Evolutionary conservation across 805 yeast species (phyloP).

Genomic region (Candida rishiriensis): DNA sequence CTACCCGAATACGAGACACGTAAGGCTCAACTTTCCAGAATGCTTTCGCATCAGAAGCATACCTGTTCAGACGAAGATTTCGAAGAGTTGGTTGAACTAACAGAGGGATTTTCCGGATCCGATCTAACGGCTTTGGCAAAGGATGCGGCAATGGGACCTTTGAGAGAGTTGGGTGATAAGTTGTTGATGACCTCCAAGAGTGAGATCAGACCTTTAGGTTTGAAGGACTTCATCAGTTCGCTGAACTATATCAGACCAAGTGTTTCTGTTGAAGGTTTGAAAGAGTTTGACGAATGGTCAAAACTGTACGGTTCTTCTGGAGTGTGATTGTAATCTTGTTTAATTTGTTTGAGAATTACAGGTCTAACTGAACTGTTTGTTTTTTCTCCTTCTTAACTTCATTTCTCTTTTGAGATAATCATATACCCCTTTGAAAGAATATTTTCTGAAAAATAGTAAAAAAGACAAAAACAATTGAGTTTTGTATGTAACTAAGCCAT

Average conservation of each 20-base stretch:
- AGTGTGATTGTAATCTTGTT: constrained; percentile 36
- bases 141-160: constrained; percentile 98
- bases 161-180: constrained; percentile 83
- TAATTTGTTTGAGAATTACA: too few relatives aligned
- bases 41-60: constrained; percentile 69
- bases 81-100: constrained; percentile 53
- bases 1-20: constrained; percentile 87
- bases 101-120: constrained; percentile 76
- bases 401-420: too few relatives aligned
- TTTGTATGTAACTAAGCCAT: too few relatives aligned
- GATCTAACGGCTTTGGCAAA: constrained; percentile 92
- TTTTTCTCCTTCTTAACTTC: too few relatives aligned
- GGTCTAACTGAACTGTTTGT: too few relatives aligned
- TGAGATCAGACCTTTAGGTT: constrained; percentile 68
- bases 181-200: constrained; percentile 65
- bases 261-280: constrained; percentile 77
- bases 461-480: too few relatives aligned
- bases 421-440: too few relatives aligned
- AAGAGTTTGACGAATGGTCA: constrained; percentile 87
- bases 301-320: constrained; percentile 82
- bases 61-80: constrained; percentile 62
- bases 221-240: constrained; percentile 72
- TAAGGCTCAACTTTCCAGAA: constrained; percentile 59
- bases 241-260: constrained; percentile 81
- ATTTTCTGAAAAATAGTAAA: too few relatives aligned